These are phyloP conservation scores for Arachis monticola DNA, from an alignment of 331 rosid species.

Conservation along the genomic window DNA sequence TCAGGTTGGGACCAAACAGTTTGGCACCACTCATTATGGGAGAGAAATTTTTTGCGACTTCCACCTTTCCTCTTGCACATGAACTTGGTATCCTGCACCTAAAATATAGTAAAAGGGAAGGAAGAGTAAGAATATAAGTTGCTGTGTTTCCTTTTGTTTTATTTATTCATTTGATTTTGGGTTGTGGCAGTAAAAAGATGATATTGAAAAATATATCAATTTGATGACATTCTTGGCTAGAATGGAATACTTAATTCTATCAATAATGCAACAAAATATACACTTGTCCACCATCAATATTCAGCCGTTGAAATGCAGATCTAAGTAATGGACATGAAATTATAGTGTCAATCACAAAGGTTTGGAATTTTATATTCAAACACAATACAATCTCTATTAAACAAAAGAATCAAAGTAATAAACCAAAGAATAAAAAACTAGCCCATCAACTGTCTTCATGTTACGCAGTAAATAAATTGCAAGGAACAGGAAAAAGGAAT, in stretches of 20 bases:
- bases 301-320: slow-evolving; percentile 12
- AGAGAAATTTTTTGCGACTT: slow-evolving; percentile 46
- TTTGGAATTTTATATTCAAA: slow-evolving; percentile 19
- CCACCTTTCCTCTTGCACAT: slow-evolving; percentile 86
- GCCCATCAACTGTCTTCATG: slow-evolving; percentile 24
- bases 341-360: slow-evolving; percentile 5
- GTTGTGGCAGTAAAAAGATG: slow-evolving; percentile 15
- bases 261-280: slow-evolving; percentile 22
- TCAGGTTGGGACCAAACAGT: slow-evolving; percentile 72
- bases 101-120: slow-evolving; percentile 35
- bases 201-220: slow-evolving; percentile 7
- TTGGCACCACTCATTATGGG: slow-evolving; percentile 80
- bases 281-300: background rate
- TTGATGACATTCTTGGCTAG: slow-evolving; percentile 16
- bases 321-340: slow-evolving; percentile 5
- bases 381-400: background rate
- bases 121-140: slow-evolving; percentile 12
- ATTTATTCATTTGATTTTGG: slow-evolving; percentile 14
- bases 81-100: slow-evolving; percentile 79
- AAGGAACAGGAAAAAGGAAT: slow-evolving; percentile 9
- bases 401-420: slow-evolving; percentile 26
- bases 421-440: slow-evolving; percentile 30
- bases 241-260: slow-evolving; percentile 5
- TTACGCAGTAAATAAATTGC: slow-evolving; percentile 5
- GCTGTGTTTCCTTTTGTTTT: slow-evolving; percentile 12